Percentiles rank a stretch among this genome's conserved stretches.
Conservation (phyloP, 2,329 filamentous ascomycete species). For the Epichloe gansuensis region DNA sequence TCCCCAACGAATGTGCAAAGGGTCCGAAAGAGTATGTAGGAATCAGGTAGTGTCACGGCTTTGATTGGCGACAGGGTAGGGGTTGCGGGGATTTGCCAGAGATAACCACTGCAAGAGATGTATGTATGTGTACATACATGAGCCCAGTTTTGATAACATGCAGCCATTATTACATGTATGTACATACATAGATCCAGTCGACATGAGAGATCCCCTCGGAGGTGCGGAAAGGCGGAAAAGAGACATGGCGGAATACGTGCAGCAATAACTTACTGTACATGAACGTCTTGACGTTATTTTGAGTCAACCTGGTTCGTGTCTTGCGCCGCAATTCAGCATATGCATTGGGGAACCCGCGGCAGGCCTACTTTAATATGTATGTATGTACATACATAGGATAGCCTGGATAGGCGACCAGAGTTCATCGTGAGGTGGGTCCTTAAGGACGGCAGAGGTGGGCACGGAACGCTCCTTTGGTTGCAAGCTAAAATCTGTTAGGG, state of each 20-base stretch:
- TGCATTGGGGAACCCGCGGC: no score
- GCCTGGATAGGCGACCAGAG: no score
- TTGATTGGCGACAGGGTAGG: not conserved
- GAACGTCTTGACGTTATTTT: no score
- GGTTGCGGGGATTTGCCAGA: not conserved
- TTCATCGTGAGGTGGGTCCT: not conserved
- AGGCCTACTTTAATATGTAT: not conserved
- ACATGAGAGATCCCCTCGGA: not conserved
- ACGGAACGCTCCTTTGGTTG: not conserved
- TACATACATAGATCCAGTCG: not conserved
- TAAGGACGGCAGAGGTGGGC: not conserved
- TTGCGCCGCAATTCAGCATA: no score
- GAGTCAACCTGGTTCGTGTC: no score
- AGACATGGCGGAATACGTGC: no score
- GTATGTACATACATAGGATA: no score
- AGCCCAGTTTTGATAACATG: not conserved
- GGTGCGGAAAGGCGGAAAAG: no score
- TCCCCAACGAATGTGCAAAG: not conserved
- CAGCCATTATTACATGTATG: no score
- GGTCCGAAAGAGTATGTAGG: not conserved
- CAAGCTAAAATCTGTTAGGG: not conserved
- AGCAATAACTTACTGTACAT: no score
- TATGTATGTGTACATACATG: no score
- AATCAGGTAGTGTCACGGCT: not conserved
- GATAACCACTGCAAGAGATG: not conserved